Evolutionary conservation across 2,329 filamentous ascomycete genomes (phyloP).

Genomic region (Pyricularia pennisetigena): DNA sequence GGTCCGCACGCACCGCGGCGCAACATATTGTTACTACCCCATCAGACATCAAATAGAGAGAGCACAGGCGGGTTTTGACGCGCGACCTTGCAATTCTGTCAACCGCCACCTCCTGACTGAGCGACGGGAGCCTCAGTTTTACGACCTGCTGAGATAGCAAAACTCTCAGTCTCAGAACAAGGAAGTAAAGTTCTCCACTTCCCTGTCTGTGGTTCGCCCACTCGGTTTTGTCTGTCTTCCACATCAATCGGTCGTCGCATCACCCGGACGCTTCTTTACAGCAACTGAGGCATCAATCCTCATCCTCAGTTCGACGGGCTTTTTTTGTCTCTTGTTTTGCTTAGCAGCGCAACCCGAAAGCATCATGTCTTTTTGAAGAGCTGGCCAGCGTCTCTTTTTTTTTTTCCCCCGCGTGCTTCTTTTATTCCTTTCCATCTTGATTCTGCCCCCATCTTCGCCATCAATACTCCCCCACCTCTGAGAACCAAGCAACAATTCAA

Average conservation of each 20-base stretch:
- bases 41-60: background rate
- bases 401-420: background rate
- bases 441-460: background rate
- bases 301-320: background rate
- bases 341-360: background rate
- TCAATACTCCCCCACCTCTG: background rate
- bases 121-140: background rate
- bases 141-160: background rate
- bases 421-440: background rate
- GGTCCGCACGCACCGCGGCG: background rate
- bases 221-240: background rate
- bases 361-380: background rate
- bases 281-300: background rate
- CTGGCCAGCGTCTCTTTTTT: background rate
- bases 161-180: background rate
- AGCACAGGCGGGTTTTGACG: background rate
- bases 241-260: background rate
- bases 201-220: background rate
- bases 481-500: background rate
- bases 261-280: background rate
- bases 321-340: background rate
- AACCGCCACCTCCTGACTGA: background rate
- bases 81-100: background rate
- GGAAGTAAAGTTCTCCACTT: background rate
- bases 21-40: background rate